Evolutionary conservation across 129 eudicot species (phyloP), one percentile per base, ranked within the genome.

Genomic region (Escallonia rubra): DNA sequence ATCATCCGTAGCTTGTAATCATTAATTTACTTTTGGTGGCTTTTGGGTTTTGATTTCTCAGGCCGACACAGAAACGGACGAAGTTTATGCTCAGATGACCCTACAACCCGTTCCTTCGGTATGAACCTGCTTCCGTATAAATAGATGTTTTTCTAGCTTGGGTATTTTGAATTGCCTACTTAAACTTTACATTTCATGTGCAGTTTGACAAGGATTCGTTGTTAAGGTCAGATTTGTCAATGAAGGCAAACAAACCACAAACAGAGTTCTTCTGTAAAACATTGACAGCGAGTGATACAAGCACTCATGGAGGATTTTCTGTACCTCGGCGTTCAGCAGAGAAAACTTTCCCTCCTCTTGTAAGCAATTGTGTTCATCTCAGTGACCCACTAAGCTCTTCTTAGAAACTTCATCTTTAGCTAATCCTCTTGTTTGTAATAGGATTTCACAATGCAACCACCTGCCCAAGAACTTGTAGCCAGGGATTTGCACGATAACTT

Each of bases 241-340:
- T 80, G 78, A 92, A 86, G 68, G 79, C 79, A 65, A 75, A 86
- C 78, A 93, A 89, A 80, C 98, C 96, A 46, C 98, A 89, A 67
- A 84, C 99, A 7, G 90, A 94, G 52, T 94, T 86, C 67, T 94
- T 94, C 63, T 94, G 99, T 57, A 94, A 94, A 74, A 89, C 96
- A 5, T 74, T 94, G 85, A 94, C 99, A 43, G 99, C 99, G 48
- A 94, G 99, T 85, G 99, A 94, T 74, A 94, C 99, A 12, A 94
- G 99, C 79, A 94, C 99, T 46, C 99, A 94, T 77, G 99, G 96
- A 44, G 99, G 99, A 58, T 94, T 94, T 73, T 94, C 99, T 41
- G 99, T 94, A 16, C 99, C 99, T 68, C 99, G 99, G 7, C 91
- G 99, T 68, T 90, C 99, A 68, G 99, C 99, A 44, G 99, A 94